phyloP scores from a whole-genome alignment of 495 filamentous ascomycete species.

The Hypoxylon perforatum region DNA sequence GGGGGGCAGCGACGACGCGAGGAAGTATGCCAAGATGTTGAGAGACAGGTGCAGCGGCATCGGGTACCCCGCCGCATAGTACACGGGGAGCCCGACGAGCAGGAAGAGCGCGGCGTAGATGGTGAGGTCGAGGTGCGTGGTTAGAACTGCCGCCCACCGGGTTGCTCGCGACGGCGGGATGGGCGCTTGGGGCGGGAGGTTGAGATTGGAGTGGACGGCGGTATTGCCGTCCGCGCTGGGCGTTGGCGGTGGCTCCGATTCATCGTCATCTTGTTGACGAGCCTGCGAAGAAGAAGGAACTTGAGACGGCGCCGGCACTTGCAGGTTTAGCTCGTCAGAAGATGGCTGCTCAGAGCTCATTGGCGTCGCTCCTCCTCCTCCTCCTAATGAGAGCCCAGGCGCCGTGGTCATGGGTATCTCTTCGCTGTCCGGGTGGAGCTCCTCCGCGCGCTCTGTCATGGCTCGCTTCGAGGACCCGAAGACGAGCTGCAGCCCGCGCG shows the following conservation, averaged over 20 bases:
- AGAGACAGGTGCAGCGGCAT: conserved; percentile 64
- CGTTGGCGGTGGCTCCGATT: neutral
- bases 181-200: conserved; percentile 46
- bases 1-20: conserved; percentile 57
- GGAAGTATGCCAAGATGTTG: conserved; percentile 61
- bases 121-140: conserved; percentile 53
- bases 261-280: conserved; percentile 10
- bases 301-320: conserved; percentile 24
- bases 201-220: too few species aligned
- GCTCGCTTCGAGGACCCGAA: conserved; percentile 60
- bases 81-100: conserved; percentile 60
- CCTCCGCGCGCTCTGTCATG: conserved; percentile 60
- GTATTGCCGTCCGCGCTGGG: neutral
- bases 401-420: conserved; percentile 51
- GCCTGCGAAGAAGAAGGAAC: conserved; percentile 14
- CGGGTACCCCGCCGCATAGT: conserved; percentile 61
- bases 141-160: conserved; percentile 56
- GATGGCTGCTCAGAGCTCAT: conserved; percentile 19
- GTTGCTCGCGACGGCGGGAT: conserved; percentile 55
- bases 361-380: conserved; percentile 6
- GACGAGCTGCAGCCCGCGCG: conserved; percentile 59
- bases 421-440: conserved; percentile 55
- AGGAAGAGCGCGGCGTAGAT: conserved; percentile 56
- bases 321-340: conserved; percentile 29
- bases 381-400: too few species aligned